Conservation (phyloP, 352 stramenopile species). For the Globisporangium echinulatum region DNA sequence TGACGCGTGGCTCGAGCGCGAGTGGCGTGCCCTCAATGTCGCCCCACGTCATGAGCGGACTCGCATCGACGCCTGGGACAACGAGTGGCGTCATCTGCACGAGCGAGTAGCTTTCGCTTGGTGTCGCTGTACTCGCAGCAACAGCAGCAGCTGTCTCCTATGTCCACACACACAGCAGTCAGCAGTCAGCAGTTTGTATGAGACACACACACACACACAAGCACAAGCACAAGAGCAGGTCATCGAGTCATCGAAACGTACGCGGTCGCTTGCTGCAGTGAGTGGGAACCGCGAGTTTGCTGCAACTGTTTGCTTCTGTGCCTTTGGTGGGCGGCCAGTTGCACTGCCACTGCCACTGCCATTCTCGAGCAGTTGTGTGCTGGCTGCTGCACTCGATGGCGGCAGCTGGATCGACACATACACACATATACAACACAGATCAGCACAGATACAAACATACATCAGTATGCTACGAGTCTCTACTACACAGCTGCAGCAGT, state of each 20-base stretch:
- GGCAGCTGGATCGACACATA: neutral
- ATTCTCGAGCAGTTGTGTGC: constrained; percentile 40
- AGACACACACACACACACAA: constrained; percentile 1
- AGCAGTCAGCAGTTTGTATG: too few relatives aligned
- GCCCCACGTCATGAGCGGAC: constrained; percentile 82
- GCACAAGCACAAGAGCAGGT: neutral
- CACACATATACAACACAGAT: neutral
- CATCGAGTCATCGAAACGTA: neutral
- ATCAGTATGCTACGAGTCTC: neutral
- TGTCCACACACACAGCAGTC: too few relatives aligned
- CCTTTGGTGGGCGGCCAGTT: constrained; percentile 19
- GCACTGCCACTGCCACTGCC: constrained; percentile 16
- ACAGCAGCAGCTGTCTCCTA: too few relatives aligned
- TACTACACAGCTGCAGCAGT: neutral
- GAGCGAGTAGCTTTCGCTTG: constrained; percentile 31
- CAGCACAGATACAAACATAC: neutral
- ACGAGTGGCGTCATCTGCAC: constrained; percentile 80
- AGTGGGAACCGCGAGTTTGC: constrained; percentile 65
- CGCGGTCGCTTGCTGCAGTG: neutral
- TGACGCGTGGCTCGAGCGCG: constrained; percentile 31
- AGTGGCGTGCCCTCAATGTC: constrained; percentile 78
- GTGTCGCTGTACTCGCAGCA: neutral
- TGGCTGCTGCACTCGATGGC: constrained; percentile 8
- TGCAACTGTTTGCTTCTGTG: constrained; percentile 53
- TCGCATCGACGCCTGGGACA: constrained; percentile 60